Percentiles rank a stretch among this genome's conserved stretches.
Conservation (phyloP, 1,139 yeast genomes). For the Candida sojae region DNA sequence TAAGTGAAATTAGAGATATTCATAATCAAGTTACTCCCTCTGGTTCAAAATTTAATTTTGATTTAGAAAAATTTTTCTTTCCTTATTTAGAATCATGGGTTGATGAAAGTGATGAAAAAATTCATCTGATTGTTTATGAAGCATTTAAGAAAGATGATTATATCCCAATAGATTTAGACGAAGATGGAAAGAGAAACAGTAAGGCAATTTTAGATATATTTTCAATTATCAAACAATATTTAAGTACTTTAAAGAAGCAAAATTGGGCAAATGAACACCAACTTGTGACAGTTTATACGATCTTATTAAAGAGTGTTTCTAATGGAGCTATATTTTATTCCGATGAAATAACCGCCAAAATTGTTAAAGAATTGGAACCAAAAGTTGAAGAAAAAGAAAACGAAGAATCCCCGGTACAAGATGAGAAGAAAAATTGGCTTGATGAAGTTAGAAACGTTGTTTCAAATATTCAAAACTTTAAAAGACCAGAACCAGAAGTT, state of each 20-base stretch:
- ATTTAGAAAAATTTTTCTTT: conserved; percentile 61
- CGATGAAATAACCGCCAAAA: conserved; percentile 42
- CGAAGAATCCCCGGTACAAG: conserved; percentile 19
- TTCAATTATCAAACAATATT: conserved; percentile 59
- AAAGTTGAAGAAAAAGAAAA: conserved; percentile 22
- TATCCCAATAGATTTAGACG: conserved; percentile 50
- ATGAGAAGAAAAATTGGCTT: conserved; percentile 35
- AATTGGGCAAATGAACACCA: conserved; percentile 68
- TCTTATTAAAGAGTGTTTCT: conserved; percentile 60
- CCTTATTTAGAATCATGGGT: conserved; percentile 62
- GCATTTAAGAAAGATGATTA: conserved; percentile 60
- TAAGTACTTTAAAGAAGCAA: conserved; percentile 45
- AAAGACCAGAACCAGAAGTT: conserved; percentile 43
- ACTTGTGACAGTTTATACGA: conserved; percentile 59
- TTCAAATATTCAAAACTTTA: conserved; percentile 37
- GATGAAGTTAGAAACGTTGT: conserved; percentile 51
- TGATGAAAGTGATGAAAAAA: conserved; percentile 49
- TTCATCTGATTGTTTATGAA: conserved; percentile 51
- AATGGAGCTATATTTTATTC: conserved; percentile 61
- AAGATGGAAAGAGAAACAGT: conserved; percentile 38
- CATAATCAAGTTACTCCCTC: conserved; percentile 49
- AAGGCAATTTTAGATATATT: conserved; percentile 71
- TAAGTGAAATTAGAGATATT: conserved; percentile 57
- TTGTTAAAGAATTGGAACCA: conserved; percentile 49
- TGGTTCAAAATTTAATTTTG: conserved; percentile 46